Conservation (phyloP, 192 early-diverging fungal species). For the Pilaira anomala region DNA sequence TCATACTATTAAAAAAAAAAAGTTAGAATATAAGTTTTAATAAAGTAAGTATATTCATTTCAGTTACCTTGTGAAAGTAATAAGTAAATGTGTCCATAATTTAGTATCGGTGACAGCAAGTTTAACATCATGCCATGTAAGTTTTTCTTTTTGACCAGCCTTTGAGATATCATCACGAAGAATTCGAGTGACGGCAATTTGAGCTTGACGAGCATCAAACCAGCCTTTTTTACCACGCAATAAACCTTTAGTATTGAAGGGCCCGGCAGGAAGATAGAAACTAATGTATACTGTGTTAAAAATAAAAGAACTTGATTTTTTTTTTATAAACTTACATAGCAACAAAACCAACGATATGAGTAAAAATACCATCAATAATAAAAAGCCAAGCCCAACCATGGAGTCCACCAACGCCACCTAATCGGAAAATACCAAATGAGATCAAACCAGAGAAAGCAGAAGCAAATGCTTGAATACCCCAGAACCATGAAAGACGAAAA, state of each 20-base stretch:
- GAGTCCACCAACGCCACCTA: conserved; percentile 50
- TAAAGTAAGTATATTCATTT: neutral
- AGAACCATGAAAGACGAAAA: conserved; percentile 49
- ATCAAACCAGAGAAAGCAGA: conserved; percentile 53
- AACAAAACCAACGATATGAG: conserved; percentile 45
- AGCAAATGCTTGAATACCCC: conserved; percentile 45
- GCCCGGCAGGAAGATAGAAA: conserved; percentile 51
- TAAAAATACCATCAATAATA: conserved; percentile 60
- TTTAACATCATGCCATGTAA: conserved; percentile 16
- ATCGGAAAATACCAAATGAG: conserved; percentile 55
- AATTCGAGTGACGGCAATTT: conserved; percentile 57
- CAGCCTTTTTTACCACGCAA: conserved; percentile 39
- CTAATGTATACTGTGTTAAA: neutral
- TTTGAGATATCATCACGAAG: conserved; percentile 56
- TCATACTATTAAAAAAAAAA: conserved; percentile 1
- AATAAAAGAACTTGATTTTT: neutral
- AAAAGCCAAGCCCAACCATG: conserved; percentile 68
- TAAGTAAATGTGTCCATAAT: conserved; percentile 26
- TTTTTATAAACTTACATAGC: conserved; percentile 46
- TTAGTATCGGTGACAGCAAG: conserved; percentile 9
- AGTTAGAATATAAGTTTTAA: neutral
- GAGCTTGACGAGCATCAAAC: conserved; percentile 47
- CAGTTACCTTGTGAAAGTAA: conserved; percentile 16
- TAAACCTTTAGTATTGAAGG: conserved; percentile 29
- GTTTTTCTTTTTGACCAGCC: conserved; percentile 15